Base-by-base conservation (phyloP, 2,329 filamentous ascomycete genomes). In the Colletotrichum cereale region DNA sequence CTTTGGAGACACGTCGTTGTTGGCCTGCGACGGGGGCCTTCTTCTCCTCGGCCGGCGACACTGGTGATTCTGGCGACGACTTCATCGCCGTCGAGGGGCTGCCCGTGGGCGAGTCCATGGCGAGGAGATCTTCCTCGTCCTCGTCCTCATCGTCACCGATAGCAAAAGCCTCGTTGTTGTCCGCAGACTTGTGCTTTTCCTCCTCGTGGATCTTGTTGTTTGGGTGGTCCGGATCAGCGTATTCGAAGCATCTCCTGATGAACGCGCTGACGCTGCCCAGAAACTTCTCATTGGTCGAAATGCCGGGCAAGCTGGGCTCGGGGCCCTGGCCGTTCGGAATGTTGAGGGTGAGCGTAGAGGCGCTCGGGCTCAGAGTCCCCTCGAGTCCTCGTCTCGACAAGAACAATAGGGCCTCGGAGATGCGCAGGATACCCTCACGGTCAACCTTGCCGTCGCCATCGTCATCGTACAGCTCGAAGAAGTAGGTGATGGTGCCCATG, bases 381-480 rank as follows among this genome's bases (percentile, higher is more conserved):
- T 95, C 93, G 5, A 98, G 88, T 0, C 96, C 96, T 77, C 96
- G 90, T 29, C 96, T 89, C 0, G 95, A 98, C 24, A 99, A 87
- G 82, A 99, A 99, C 2, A 99, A 85, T 40, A 99, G 85, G 0
- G 96, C 94, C 81, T 99, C 96, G 0, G 95, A 98, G 79, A 99
- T 98, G 56, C 95, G 88, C 55, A 99, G 82, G 69, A 99, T 99
- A 7, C 96, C 96, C 81, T 99, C 96, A 14, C 96, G 90, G 78
- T 98, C 96, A 6, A 99, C 95, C 76, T 90, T 94, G 34, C 96
- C 96, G 79, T 97, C 95, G 1, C 91, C 89, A 77, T 96, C 92
- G 75, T 99, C 96, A 79, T 99, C 96, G 80, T 98, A 98, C 0
- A 99, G 89, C 77, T 98, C 94, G 76, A 99, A 99, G 81, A 99